A percentile compares a stretch with the other conserved stretches of the same genome.
Evolutionary conservation across 306 rosid species (phyloP).

Genomic region (Canavalia gladiata): DNA sequence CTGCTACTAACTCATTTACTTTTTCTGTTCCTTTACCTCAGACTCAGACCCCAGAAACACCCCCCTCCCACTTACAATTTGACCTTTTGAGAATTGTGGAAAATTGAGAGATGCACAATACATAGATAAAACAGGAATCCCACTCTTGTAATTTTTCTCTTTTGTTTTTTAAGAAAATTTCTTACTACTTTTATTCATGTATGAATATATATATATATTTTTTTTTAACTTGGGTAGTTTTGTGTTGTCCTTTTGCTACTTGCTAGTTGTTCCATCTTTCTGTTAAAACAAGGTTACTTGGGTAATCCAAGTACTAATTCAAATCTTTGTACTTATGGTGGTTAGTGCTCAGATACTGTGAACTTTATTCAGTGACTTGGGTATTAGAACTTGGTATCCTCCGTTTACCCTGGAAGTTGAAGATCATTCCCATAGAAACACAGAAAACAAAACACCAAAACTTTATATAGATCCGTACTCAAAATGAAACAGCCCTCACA

Average conservation of each 20-base stretch:
- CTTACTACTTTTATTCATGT: background rate
- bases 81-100: conserved; percentile 51
- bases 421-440: conserved; percentile 45
- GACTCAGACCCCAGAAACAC: conserved; percentile 55
- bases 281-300: conserved; percentile 33
- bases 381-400: conserved; percentile 41
- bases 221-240: conserved; percentile 41
- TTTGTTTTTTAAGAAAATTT: too few relatives aligned
- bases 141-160: conserved; percentile 13
- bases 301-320: conserved; percentile 39
- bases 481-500: conserved; percentile 43
- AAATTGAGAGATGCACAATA: conserved; percentile 17
- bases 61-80: conserved; percentile 63
- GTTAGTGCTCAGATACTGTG: conserved; percentile 48
- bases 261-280: background rate
- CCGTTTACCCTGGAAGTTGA: conserved; percentile 50
- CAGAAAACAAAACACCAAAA: conserved; percentile 36
- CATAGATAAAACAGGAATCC: conserved; percentile 37
- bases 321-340: conserved; percentile 45
- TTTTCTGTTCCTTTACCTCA: conserved; percentile 82
- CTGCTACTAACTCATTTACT: conserved; percentile 84
- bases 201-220: background rate
- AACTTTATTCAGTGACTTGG: conserved; percentile 44
- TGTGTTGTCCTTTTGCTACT: conserved; percentile 41
- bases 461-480: conserved; percentile 45